Base-by-base conservation (phyloP, 805 yeast species). In the Pichia californica region DNA sequence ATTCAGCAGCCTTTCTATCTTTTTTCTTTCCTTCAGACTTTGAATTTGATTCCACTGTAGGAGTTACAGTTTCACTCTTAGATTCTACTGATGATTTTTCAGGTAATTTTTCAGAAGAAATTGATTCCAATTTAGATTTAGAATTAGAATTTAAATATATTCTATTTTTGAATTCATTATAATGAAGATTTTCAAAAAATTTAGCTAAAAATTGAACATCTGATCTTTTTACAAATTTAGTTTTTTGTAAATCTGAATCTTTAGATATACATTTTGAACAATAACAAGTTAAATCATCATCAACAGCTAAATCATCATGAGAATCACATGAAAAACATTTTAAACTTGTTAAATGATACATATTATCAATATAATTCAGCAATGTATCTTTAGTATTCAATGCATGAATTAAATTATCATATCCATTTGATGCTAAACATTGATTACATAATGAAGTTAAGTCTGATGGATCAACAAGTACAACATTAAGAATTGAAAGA, bases 351-450 rank as follows among this genome's bases (percentile, higher is more conserved):
- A 46, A 33, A 16, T 30, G 30, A 23, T 32, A 46, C 37, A 36
- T 39, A 31, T 43, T 40, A 32, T 36, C 47, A 21, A 32, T 34
- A 36, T 36, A 44, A 38, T 44, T 38, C 28, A 29, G 34, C 3
- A 34, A 32, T 19, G 31, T 27, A 7, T 18, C 32, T n/a, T 13
- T 26, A 19, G 35, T 14, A 38, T 31, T 28, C 7, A 43, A 37
- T n/a, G 46, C 31, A 38, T 43, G 32, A 29, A 33, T 27, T 23
- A 31, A 33, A 4, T 38, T 34, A 33, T 37, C 38, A 26, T 14
- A 43, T 14, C 38, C 39, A 7, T 31, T 15, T 4, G 31, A 28
- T 15, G 23, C 33, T 8, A 39, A 33, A 27, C 49, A 46, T 4
- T 23, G 7, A 7, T 18, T 39, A 46, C 49, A 46, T 15, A 33